Percentiles rank a stretch among this genome's conserved stretches.
Conservation (phyloP, 1,139 yeast species). For the Pichia terricola region DNA sequence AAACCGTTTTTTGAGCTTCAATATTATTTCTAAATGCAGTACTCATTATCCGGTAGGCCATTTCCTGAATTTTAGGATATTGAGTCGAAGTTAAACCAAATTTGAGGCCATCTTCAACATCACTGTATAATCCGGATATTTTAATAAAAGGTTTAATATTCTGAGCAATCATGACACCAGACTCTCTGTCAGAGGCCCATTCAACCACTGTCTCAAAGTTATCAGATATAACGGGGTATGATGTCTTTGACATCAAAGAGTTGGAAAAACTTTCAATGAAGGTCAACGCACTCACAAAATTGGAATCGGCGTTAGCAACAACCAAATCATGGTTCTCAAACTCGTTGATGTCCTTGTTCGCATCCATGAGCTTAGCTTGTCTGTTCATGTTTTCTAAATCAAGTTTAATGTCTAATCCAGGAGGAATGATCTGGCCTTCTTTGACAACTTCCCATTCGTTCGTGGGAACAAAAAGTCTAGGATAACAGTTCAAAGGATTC, state of each 20-base stretch:
- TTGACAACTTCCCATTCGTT: slow-evolving; percentile 58
- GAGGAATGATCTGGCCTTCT: slow-evolving; percentile 65
- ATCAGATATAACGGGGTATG: slow-evolving; percentile 2
- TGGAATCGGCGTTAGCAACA: not conserved
- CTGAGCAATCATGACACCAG: slow-evolving; percentile 38
- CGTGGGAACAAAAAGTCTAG: slow-evolving; percentile 50
- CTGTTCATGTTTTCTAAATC: slow-evolving; percentile 57
- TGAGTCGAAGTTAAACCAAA: slow-evolving; percentile 10
- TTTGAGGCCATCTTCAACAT: slow-evolving; percentile 1
- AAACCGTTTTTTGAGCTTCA: slow-evolving; percentile 37
- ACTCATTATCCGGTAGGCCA: slow-evolving; percentile 41
- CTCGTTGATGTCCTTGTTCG: slow-evolving; percentile 9
- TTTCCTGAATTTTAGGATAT: slow-evolving; percentile 30
- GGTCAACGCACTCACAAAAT: slow-evolving; percentile 4
- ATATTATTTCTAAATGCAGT: slow-evolving; percentile 65
- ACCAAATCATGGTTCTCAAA: slow-evolving; percentile 10
- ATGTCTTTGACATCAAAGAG: not conserved
- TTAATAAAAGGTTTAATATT: slow-evolving; percentile 16
- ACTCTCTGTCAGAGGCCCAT: slow-evolving; percentile 55
- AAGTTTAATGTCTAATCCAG: slow-evolving; percentile 66
- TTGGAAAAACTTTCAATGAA: slow-evolving; percentile 4
- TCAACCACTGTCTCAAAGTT: slow-evolving; percentile 47
- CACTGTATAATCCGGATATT: slow-evolving; percentile 17
- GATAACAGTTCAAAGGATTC: slow-evolving; percentile 50
- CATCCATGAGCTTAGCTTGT: slow-evolving; percentile 48